Evolutionary conservation across 371 early-diverging fungal genomes (phyloP).

Genomic region (Encephalitozoon romaleae): DNA sequence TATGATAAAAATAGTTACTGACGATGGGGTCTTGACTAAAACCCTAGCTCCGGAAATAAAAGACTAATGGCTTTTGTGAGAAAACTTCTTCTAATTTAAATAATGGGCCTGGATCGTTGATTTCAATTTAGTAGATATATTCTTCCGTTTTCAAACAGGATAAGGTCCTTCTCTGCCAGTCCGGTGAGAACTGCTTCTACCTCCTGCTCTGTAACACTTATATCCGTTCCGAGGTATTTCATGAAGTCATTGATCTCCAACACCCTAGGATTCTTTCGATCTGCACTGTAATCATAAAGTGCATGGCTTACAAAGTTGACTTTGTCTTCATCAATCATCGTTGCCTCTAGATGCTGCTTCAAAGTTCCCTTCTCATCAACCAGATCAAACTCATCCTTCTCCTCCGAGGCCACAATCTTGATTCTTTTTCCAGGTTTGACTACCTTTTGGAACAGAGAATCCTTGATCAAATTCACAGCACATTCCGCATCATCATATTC

Average conservation of each 20-base stretch:
- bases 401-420: neutral
- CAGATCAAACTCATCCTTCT: slow-evolving; percentile 8
- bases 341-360: neutral
- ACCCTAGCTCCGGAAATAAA: slow-evolving; percentile 2
- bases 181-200: neutral
- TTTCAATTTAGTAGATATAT: neutral
- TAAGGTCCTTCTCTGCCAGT: neutral
- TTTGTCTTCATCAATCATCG: slow-evolving; percentile 18
- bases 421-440: neutral
- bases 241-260: neutral
- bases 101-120: neutral
- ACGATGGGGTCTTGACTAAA: slow-evolving; percentile 13
- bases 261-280: neutral
- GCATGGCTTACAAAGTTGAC: slow-evolving; percentile 15
- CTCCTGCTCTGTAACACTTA: neutral
- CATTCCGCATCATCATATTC: slow-evolving; percentile 61
- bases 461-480: slow-evolving; percentile 50
- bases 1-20: slow-evolving; percentile 37
- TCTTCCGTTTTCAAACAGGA: slow-evolving; percentile 5
- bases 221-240: neutral
- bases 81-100: neutral
- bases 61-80: neutral
- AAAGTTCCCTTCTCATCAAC: neutral
- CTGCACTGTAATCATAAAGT: slow-evolving; percentile 15
- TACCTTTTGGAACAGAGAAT: slow-evolving; percentile 46